These are phyloP conservation scores for Monosporascus sp. DNA, from an alignment of 2,329 filamentous ascomycete genomes.

Conservation along the genomic window DNA sequence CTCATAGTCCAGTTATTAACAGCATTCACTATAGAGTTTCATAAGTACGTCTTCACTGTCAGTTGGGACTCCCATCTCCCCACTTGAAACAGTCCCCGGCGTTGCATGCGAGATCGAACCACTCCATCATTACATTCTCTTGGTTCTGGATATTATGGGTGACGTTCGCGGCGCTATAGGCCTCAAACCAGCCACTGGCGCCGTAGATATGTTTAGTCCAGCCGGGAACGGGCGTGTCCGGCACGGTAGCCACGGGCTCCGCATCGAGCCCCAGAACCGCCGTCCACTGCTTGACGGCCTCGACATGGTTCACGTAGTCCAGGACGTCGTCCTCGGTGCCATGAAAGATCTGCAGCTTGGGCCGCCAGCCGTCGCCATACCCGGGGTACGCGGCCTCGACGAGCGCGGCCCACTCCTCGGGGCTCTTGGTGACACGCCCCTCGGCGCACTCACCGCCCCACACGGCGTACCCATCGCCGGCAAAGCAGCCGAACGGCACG, in stretches of 20 bases:
- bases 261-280: slow-evolving; percentile 30
- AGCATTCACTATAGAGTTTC: too few species aligned
- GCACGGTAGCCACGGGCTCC: slow-evolving; percentile 21
- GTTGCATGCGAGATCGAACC: slow-evolving; percentile 32
- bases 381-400: slow-evolving; percentile 41
- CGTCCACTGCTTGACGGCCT: slow-evolving; percentile 51
- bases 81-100: slow-evolving; percentile 30
- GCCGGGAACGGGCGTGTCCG: slow-evolving; percentile 27
- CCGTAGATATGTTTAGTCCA: slow-evolving; percentile 36
- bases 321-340: slow-evolving; percentile 47
- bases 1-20: too few species aligned
- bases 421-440: slow-evolving; percentile 36
- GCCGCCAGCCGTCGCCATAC: slow-evolving; percentile 42
- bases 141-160: slow-evolving; percentile 35
- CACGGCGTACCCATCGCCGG: slow-evolving; percentile 31
- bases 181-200: slow-evolving; percentile 31
- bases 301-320: slow-evolving; percentile 46
- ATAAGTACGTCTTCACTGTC: neutral
- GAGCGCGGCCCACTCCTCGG: slow-evolving; percentile 28
- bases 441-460: slow-evolving; percentile 51
- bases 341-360: slow-evolving; percentile 54
- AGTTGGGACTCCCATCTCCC: slow-evolving; percentile 23
- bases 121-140: slow-evolving; percentile 30
- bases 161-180: slow-evolving; percentile 33
- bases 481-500: slow-evolving; percentile 48